These are phyloP conservation scores for Stachybotrys elegans DNA, from an alignment of 2,329 filamentous ascomycete genomes.

Conservation along the genomic window DNA sequence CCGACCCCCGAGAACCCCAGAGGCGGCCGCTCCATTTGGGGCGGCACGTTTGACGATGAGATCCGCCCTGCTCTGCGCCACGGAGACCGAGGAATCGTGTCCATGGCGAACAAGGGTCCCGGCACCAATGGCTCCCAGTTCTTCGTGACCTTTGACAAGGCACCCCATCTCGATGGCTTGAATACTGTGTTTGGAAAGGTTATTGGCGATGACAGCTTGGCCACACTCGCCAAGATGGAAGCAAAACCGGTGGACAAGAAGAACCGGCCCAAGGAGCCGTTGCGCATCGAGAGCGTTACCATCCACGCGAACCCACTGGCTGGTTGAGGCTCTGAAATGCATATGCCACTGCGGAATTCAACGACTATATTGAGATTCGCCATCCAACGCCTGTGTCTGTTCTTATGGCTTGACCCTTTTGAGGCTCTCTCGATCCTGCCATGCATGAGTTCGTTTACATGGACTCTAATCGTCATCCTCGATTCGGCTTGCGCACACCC, in stretches of 20 bases:
- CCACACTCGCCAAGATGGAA: constrained; percentile 68
- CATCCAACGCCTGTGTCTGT: too few relatives aligned
- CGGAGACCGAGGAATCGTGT: constrained; percentile 63
- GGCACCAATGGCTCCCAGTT: constrained; percentile 75
- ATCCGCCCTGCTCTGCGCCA: constrained; percentile 67
- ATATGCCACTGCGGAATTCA: too few relatives aligned
- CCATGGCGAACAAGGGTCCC: constrained; percentile 75
- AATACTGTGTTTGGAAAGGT: constrained; percentile 82
- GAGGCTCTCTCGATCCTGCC: too few relatives aligned
- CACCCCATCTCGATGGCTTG: constrained; percentile 75
- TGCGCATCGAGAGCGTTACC: constrained; percentile 63
- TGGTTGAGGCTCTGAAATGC: constrained; percentile 34
- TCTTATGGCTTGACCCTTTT: too few relatives aligned
- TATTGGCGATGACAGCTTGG: constrained; percentile 57
- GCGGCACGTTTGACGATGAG: constrained; percentile 72
- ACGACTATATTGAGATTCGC: too few relatives aligned
- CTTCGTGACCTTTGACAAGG: constrained; percentile 73
- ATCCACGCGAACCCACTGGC: constrained; percentile 79
- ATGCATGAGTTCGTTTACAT: too few relatives aligned
- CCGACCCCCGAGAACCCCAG: constrained; percentile 57
- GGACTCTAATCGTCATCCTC: too few relatives aligned
- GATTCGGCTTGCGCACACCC: too few relatives aligned
- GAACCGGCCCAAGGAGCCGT: constrained; percentile 62
- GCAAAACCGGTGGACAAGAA: constrained; percentile 71
- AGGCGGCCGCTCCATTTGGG: constrained; percentile 69